Base-by-base conservation (phyloP, 495 filamentous ascomycete species). In the Lasiosphaeriaceae sp. region DNA sequence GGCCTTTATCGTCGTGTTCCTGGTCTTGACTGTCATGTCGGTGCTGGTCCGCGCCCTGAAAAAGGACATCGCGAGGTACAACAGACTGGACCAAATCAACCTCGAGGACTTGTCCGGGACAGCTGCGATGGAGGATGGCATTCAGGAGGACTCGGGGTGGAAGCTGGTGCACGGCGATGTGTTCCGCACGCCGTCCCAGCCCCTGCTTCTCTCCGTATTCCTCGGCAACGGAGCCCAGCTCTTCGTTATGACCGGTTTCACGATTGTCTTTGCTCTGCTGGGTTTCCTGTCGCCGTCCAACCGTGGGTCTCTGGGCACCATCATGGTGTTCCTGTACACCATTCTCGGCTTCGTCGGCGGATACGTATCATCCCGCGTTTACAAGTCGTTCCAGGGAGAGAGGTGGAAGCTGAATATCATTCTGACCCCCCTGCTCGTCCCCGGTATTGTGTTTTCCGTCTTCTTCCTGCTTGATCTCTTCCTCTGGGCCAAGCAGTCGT, bases 131-230 rank as follows among this genome's bases (percentile, higher is more conserved):
- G 93, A 98, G 57, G 94, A 97, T 65, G 92, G 92, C 14, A 89
- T 97, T 1, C 92, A 96, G 67, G 94, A 98, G 69, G 94, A 98
- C 71, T 96, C 91, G 5, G 94, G 94, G 37, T 98, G 94, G 94
- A 98, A 98, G 74, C 77, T 98, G 45, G 92, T 98, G 0, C 94
- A 98, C 64, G 94, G 94, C 45, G 94, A 98, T 72, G 93, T 98
- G 41, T 98, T 98, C 80, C 85, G 94, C 43, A 84, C 90, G 11
- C 94, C 94, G 5, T 81, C 83, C 55, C 84, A 89, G 52, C 88
- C 92, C 1, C 78, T 98, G 44, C 76, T 96, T 7, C 80, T 98
- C 20, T 90, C 90, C 67, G 77, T 98, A 14, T 80, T 98, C 64
- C 80, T 97, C 48, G 94, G 94, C 34, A 97, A 94, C 67, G 94